phyloP scores from a whole-genome alignment of 164 flowering plant species.

The Magnolia kwangsiensis region DNA sequence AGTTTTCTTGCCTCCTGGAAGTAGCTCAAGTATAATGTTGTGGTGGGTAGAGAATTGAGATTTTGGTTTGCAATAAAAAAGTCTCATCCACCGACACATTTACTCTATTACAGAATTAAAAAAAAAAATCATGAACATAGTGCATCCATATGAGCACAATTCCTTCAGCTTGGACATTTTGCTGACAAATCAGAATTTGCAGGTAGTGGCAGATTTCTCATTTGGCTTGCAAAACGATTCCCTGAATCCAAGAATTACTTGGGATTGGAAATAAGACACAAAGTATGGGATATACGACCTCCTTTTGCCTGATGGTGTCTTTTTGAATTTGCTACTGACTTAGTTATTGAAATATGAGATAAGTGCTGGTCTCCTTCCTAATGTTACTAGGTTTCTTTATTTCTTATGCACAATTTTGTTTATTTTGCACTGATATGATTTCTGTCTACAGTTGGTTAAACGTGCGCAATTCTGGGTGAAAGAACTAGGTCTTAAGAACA shows the following conservation, averaged over 20 bases:
- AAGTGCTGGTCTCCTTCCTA: neutral
- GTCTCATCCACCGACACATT: too few relatives aligned
- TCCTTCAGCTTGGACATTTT: conserved; percentile 1
- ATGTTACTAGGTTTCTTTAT: neutral
- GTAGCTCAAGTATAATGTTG: neutral
- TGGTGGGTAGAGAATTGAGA: neutral
- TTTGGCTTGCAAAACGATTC: conserved; percentile 83
- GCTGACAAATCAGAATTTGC: conserved; percentile 22
- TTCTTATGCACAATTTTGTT: neutral
- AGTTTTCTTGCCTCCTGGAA: neutral
- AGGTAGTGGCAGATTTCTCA: conserved; percentile 98
- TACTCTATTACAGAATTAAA: neutral
- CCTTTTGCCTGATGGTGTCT: neutral
- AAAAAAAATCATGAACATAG: too few relatives aligned
- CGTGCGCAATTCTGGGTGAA: conserved; percentile 81
- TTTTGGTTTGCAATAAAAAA: neutral
- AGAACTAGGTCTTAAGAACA: conserved; percentile 61
- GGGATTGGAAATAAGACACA: conserved; percentile 87
- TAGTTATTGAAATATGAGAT: neutral
- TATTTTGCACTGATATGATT: neutral
- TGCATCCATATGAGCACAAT: neutral
- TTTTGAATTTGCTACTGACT: neutral
- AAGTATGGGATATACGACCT: conserved; percentile 41
- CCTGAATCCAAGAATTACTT: conserved; percentile 58
- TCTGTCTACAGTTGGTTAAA: conserved; percentile 58